These are phyloP conservation scores for Nyctanthes arbortristis DNA, from an alignment of 257 asterid species.

Conservation along the genomic window DNA sequence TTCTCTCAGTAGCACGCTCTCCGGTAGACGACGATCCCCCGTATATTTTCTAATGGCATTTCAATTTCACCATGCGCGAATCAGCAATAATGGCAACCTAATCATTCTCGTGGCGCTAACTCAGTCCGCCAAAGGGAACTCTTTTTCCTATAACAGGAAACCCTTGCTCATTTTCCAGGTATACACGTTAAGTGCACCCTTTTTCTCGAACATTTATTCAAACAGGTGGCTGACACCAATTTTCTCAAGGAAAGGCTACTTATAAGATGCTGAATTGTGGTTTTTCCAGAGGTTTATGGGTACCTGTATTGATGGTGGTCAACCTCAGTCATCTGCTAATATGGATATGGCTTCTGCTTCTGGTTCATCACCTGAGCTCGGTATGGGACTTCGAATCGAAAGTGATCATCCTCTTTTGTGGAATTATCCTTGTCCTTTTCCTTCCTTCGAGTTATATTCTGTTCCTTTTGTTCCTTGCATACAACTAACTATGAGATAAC, in stretches of 20 bases:
- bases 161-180: slow-evolving; percentile 52
- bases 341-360: slow-evolving; percentile 40
- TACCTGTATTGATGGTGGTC: slow-evolving; percentile 32
- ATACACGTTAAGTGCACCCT: not conserved
- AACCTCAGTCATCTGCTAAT: slow-evolving; percentile 32
- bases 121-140: slow-evolving; percentile 34
- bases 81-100: not conserved
- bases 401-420: no score
- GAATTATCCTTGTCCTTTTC: no score
- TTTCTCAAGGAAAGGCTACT: slow-evolving; percentile 2
- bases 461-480: not conserved
- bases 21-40: no score
- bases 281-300: slow-evolving; percentile 50
- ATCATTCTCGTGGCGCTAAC: slow-evolving; percentile 40
- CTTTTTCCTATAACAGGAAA: slow-evolving; percentile 40
- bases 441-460: not conserved
- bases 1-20: no score
- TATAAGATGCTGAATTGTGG: slow-evolving; percentile 6
- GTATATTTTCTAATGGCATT: not conserved
- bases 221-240: slow-evolving; percentile 20
- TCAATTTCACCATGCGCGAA: not conserved
- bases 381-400: no score
- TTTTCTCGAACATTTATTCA: slow-evolving; percentile 45
- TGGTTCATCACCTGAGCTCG: slow-evolving; percentile 27
- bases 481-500: not conserved